Percentiles rank a stretch among this genome's conserved stretches.
Conservation (phyloP, 1,139 yeast genomes). For the Scheffersomyces stambukii region DNA sequence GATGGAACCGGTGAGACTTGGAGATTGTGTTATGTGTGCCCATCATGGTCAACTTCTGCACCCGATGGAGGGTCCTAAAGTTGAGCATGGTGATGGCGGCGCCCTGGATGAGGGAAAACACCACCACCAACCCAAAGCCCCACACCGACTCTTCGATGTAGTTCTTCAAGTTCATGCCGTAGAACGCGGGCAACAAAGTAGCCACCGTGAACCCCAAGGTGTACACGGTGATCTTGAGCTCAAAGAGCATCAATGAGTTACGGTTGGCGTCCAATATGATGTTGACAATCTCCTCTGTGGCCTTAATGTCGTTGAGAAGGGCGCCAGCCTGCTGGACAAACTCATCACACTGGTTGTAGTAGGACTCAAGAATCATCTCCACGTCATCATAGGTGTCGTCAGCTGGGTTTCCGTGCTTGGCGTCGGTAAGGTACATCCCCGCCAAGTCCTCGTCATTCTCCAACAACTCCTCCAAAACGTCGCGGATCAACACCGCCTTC, state of each 20-base stretch:
- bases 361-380: constrained; percentile 88
- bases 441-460: constrained; percentile 90
- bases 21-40: constrained; percentile 14
- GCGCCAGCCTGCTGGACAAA: constrained; percentile 92
- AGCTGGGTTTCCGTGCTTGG: constrained; percentile 19
- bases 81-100: constrained; percentile 37
- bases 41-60: constrained; percentile 68
- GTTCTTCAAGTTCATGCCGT: constrained; percentile 93
- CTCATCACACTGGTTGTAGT: constrained; percentile 94
- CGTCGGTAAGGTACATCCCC: constrained; percentile 69
- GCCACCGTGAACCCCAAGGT: constrained; percentile 84
- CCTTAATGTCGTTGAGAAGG: constrained; percentile 75
- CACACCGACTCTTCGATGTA: constrained; percentile 72
- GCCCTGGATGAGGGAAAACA: constrained; percentile 44
- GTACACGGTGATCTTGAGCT: constrained; percentile 77
- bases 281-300: constrained; percentile 95
- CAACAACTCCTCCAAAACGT: constrained; percentile 78
- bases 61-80: constrained; percentile 47
- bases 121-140: constrained; percentile 65
- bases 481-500: constrained; percentile 76
- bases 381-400: constrained; percentile 62
- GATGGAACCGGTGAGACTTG: neutral
- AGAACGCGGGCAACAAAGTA: constrained; percentile 57
- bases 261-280: constrained; percentile 93
- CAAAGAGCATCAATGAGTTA: constrained; percentile 87